Base-by-base conservation (phyloP, 352 stramenopile genomes). In the Globisporangium uncinulatum region DNA sequence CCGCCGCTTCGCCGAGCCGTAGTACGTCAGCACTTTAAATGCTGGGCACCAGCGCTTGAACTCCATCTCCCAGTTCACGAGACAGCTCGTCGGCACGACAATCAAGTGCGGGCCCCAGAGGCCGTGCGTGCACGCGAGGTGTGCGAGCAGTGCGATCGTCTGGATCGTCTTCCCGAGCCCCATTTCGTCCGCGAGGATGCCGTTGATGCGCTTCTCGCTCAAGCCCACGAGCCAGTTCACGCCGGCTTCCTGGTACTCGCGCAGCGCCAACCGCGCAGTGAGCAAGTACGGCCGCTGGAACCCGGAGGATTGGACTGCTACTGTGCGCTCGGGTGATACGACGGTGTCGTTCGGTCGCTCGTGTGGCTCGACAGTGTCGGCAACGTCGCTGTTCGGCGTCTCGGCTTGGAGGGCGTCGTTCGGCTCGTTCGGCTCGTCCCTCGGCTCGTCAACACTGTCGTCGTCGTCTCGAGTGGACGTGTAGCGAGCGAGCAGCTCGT, bases 31-130 rank as follows among this genome's bases (percentile, higher is more conserved):
- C 20, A 99, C 88, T 68, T 99, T 98, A 36, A 99, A 91, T 0
- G 81, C 93, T 0, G 97, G 97, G 62, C 92, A 98, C 95, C 84
- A 99, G 36, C 95, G 82, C 67, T 99, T 99, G 56, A 99, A 95
- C 69, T 99, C 97, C 66, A 96, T 97, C 66, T 99, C 97, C 97
- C 97, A 99, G 63, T 99, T 99, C 19, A 99, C 86, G 29, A 99
- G 84, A 61, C 96, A 98, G 11, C 87, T 98, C 29, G 97, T 99
- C 9, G 97, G 97, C 2, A 99, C 97, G 24, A 99, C 85, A 49
- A 99, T 98, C 29, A 99, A 76, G 69, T 99, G 97, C 31, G 97
- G 97, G 1, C 97, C 97, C 97, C 97, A 99, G 34, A 99, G 86
- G 8, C 96, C 93, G 24, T 73, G 67, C 15, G 51, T 47, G 11